Base-by-base conservation (phyloP, 2,329 filamentous ascomycete species). In the Microdochium nivale region DNA sequence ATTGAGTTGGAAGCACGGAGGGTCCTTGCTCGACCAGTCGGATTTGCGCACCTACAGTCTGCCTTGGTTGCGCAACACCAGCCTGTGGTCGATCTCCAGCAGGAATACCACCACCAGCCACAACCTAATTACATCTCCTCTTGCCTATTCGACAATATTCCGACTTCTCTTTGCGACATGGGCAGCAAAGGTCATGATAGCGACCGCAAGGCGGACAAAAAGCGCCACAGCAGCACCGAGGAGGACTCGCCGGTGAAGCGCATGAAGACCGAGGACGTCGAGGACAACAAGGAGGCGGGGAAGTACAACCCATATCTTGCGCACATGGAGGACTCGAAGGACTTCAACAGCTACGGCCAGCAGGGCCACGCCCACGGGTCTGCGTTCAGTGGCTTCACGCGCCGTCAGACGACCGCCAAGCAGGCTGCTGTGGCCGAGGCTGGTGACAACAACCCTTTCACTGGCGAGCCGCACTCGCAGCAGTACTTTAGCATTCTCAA, bases 401-500 rank as follows among this genome's bases (percentile, higher is more conserved):
- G 88, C 58, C 90, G 95, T 68, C 71, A 83, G 53, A 95, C 90
- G 1, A 97, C 90, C 2, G 83, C 90, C 4, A 75, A 78, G 55
- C 79, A 90, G 71, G 90, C 90, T 3, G 71, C 76, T 57, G 73
- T 76, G 61, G 86, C 85, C 2, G 94, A 99, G 72, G 83, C 96
- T 70, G 81, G 84, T 14, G 86, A 90, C 21, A 70, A 77, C 59
- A 99, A 96, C 66, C 86, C 92, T 23, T 96, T 96, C 75, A 99
- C 84, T 48, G 84, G 85, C 54, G 74, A 79, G 53, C 75, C 82
- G 14, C 85, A 96, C 62, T 90, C 90, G 47, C 79, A 83, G 59
- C 83, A 87, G 64, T 99, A 99, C 76, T 90, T 96, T 69, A 83
- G 84, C 62, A 99, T 99, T 65, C 74, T 99, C 62, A 81, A 92